phyloP scores from a whole-genome alignment of 352 stramenopile species.

The Thraustochytrium striatum region DNA sequence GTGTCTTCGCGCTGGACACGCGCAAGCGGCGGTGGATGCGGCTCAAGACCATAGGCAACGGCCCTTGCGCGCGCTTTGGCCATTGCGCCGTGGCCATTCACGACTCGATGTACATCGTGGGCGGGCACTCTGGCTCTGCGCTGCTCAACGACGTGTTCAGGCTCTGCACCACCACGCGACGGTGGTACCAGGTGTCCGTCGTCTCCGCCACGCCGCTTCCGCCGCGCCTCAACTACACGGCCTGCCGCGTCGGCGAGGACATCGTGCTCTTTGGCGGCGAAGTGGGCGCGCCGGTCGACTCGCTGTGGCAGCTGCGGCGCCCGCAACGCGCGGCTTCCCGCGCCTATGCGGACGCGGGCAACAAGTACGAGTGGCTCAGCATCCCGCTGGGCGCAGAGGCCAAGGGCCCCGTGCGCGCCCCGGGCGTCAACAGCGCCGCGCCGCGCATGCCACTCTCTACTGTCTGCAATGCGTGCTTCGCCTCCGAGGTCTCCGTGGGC shows the following conservation, averaged over 20 bases:
- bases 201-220: neutral
- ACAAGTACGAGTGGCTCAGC: too few species aligned
- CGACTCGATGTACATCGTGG: neutral
- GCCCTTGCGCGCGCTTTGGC: slow-evolving; percentile 16
- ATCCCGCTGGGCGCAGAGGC: too few species aligned
- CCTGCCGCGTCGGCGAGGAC: neutral
- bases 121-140: neutral
- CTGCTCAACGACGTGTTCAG: slow-evolving; percentile 24
- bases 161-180: neutral
- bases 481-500: neutral
- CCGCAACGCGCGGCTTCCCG: too few species aligned
- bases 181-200: slow-evolving; percentile 1
- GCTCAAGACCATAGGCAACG: slow-evolving; percentile 9
- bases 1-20: slow-evolving; percentile 22
- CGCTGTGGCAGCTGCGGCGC: neutral
- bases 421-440: too few species aligned
- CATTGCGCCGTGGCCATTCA: neutral
- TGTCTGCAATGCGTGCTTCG: neutral
- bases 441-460: too few species aligned
- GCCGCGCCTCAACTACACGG: slow-evolving; percentile 13
- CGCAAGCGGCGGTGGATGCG: slow-evolving; percentile 2
- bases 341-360: too few species aligned
- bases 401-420: too few species aligned
- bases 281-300: neutral
- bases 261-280: slow-evolving; percentile 13